These are phyloP conservation scores for Quercus cerris DNA, from an alignment of 306 rosid genomes.

Conservation along the genomic window DNA sequence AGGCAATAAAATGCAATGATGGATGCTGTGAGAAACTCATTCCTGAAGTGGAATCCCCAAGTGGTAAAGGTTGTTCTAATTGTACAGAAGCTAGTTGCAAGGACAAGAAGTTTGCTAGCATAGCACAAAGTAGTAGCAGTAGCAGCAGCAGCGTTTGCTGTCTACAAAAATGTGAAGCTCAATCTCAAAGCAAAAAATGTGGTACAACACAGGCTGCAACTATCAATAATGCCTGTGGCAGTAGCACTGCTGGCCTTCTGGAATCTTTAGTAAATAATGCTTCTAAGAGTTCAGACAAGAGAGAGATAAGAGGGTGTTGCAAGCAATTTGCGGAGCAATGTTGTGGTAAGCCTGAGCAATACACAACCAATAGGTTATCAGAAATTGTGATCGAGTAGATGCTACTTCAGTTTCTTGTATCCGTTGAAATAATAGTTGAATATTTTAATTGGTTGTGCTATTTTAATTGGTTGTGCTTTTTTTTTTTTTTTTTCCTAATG, in stretches of 20 bases:
- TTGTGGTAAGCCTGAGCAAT: constrained; percentile 44
- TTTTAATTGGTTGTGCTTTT: too few species aligned
- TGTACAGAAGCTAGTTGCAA: too few species aligned
- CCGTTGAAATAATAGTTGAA: too few species aligned
- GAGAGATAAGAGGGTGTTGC: constrained; percentile 62
- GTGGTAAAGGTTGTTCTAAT: neutral
- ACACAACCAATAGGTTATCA: constrained; percentile 44
- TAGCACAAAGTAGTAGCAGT: too few species aligned
- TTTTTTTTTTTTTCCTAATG: too few species aligned
- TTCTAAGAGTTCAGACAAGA: constrained; percentile 48
- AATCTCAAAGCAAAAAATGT: too few species aligned
- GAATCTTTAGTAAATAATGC: constrained; percentile 19
- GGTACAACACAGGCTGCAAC: too few species aligned
- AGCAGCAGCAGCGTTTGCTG: too few species aligned
- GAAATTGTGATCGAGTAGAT: constrained; percentile 57
- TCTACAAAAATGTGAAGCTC: too few species aligned
- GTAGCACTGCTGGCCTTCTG: neutral
- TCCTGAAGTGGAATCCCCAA: neutral
- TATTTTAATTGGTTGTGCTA: too few species aligned
- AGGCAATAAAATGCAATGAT: constrained; percentile 10
- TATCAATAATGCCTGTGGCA: constrained; percentile 7
- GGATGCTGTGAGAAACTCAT: constrained; percentile 11
- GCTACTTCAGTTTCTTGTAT: neutral
- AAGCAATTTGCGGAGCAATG: constrained; percentile 77
- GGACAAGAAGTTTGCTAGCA: too few species aligned